Evolutionary conservation across 768 basidiomycete species (phyloP), one percentile per base, ranked within the genome.

Genomic region (Termitomyces sp.): DNA sequence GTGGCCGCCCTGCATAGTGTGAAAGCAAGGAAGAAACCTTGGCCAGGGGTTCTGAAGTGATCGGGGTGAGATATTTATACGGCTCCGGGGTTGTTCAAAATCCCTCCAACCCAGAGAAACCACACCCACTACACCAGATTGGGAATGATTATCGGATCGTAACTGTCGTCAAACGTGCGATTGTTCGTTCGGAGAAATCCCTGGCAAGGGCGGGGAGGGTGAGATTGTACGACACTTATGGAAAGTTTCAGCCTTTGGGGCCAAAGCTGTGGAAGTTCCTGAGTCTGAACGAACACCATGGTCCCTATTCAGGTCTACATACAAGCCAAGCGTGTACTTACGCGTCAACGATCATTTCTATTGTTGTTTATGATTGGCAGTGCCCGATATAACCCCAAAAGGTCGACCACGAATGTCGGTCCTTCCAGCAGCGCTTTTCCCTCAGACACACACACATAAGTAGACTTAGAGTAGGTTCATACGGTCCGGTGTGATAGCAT

Each of bases 1-100:
- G 67, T 94, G 90, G 60, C 79, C 82, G 65, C 77, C 79, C 67
- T 81, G 76, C 82, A 85, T 85, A 66, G 74, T 66, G 65, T 70
- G 65, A 46, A 66, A 60, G 67, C 66, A 69, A 72, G 66, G 51
- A 70, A 63, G 50, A 70, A 50, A 32, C 32, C 8, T 49, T 69
- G 57, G 65, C 68, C 37, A 37, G 65, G 53, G 70, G 68, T 53
- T 67, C 52, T 71, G 73, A 73, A 66, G 63, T 43, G 56, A 66
- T 55, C 46, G 60, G 45, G 17, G 32, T 15, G 49, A 50, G 49
- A 50, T 66, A 56, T 63, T 57, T 66, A 66, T 66, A 60, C 51
- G 47, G 47, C 31, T 46, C 55, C n/a, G 42, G 36, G 14, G 9
- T 53, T 49, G 34, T 49, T 43, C 49, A 40, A 31, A 47, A 47